Conservation (phyloP, 257 asterid genomes). For the Solanum habrochaites region DNA sequence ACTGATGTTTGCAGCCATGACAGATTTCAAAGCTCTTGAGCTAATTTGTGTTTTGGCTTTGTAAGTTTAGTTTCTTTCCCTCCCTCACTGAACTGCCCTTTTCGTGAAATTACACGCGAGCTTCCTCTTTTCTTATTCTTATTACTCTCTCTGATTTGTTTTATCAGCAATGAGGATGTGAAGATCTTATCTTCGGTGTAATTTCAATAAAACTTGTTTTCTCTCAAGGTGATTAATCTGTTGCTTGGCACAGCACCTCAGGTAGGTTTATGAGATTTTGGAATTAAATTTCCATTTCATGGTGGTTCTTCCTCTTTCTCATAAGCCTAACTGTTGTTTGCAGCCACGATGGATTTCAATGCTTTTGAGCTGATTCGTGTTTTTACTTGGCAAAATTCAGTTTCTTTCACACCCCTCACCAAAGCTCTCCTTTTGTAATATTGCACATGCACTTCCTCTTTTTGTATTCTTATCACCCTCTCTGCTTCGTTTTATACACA, state of each 20-base stretch:
- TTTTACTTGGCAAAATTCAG: background rate
- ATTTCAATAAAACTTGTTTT: background rate
- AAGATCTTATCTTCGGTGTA: background rate
- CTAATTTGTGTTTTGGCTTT: background rate
- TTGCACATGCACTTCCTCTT: background rate
- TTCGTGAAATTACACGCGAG: background rate
- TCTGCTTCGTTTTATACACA: background rate
- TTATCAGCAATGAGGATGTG: background rate
- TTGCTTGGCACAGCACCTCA: background rate
- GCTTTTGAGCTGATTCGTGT: background rate
- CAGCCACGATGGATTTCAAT: background rate
- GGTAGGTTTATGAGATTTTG: background rate
- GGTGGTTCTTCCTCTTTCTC: background rate
- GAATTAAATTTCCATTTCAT: background rate
- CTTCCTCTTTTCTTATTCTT: background rate
- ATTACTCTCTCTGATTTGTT: background rate
- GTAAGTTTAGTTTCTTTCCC: background rate
- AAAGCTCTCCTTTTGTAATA: background rate
- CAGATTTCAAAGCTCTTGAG: background rate
- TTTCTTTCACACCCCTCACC: background rate
- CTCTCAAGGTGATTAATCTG: background rate
- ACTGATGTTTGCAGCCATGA: background rate
- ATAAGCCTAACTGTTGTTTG: background rate
- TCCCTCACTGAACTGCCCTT: too few species aligned
- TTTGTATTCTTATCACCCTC: background rate